phyloP scores from a whole-genome alignment of 192 early-diverging fungal species.

The Borealophlyctis nickersoniae region DNA sequence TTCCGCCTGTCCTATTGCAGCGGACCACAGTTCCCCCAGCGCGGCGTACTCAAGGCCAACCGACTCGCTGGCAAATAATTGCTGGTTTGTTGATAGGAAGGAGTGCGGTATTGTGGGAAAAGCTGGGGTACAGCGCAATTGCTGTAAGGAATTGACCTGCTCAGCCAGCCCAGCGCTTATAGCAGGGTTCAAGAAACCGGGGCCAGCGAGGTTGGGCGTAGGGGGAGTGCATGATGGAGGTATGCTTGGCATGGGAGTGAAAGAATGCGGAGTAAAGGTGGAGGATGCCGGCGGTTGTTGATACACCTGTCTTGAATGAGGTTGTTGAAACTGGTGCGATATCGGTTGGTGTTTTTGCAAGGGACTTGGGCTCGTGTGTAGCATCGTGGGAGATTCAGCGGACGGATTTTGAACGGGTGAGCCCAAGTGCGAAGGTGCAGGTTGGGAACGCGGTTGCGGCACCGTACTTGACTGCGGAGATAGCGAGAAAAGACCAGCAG shows the following conservation, averaged over 20 bases:
- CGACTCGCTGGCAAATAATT: conserved; percentile 10
- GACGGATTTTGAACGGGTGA: too few species aligned
- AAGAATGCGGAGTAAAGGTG: too few species aligned
- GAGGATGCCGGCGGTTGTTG: too few species aligned
- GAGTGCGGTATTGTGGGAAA: neutral
- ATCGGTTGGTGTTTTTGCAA: too few species aligned
- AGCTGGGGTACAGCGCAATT: neutral
- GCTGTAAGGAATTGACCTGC: neutral
- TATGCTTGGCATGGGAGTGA: too few species aligned
- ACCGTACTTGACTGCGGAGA: neutral
- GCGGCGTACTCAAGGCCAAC: conserved; percentile 12
- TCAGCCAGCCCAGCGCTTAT: neutral
- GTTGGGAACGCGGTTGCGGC: neutral
- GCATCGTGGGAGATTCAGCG: too few species aligned
- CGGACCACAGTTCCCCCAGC: conserved; percentile 10
- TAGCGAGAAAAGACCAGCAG: neutral
- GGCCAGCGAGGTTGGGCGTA: too few species aligned
- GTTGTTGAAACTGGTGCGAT: too few species aligned
- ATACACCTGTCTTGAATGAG: too few species aligned
- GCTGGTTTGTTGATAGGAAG: neutral
- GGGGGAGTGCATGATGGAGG: too few species aligned
- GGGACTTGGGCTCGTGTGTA: too few species aligned
- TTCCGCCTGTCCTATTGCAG: neutral
- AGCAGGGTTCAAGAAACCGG: neutral
- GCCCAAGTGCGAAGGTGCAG: too few species aligned